Conservation (phyloP, 345 rosid species). For the Gynandropsis gynandra region DNA sequence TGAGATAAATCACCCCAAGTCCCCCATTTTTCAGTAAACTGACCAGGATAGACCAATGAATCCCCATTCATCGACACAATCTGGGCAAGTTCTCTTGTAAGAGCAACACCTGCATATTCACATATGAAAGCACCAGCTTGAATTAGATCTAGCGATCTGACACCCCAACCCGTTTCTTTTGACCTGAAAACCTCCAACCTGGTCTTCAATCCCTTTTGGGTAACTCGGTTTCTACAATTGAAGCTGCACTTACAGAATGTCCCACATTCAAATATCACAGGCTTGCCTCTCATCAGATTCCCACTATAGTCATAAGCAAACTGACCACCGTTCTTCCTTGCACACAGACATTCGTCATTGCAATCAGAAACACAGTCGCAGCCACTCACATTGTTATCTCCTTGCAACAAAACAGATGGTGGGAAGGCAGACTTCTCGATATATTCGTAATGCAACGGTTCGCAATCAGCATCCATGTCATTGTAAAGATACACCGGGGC, state of each 20-base stretch:
- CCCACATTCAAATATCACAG: slow-evolving; percentile 74
- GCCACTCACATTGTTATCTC: slow-evolving; percentile 25
- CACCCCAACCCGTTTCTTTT: slow-evolving; percentile 74
- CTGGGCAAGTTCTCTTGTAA: slow-evolving; percentile 64
- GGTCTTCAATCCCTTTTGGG: slow-evolving; percentile 60
- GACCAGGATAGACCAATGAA: slow-evolving; percentile 50
- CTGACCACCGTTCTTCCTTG: slow-evolving; percentile 75
- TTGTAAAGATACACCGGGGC: slow-evolving; percentile 65
- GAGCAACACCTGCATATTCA: slow-evolving; percentile 72
- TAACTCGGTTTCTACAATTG: slow-evolving; percentile 55
- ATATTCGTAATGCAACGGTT: slow-evolving; percentile 64
- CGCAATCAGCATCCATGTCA: slow-evolving; percentile 61
- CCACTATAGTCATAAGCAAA: slow-evolving; percentile 62
- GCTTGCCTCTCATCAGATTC: slow-evolving; percentile 69
- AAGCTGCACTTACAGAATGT: slow-evolving; percentile 55
- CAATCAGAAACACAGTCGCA: slow-evolving; percentile 57
- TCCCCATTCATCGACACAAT: slow-evolving; percentile 70
- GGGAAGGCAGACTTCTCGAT: slow-evolving; percentile 50
- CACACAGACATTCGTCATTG: slow-evolving; percentile 57
- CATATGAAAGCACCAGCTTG: slow-evolving; percentile 81
- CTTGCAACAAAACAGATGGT: slow-evolving; percentile 27
- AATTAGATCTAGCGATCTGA: slow-evolving; percentile 70
- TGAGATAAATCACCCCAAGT: slow-evolving; percentile 78
- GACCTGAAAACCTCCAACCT: slow-evolving; percentile 81
- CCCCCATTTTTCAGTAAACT: slow-evolving; percentile 56